Evolutionary conservation across 2,329 filamentous ascomycete species (phyloP), one percentile per base, ranked within the genome.

Genomic region (Coniochaeta hoffmannii): DNA sequence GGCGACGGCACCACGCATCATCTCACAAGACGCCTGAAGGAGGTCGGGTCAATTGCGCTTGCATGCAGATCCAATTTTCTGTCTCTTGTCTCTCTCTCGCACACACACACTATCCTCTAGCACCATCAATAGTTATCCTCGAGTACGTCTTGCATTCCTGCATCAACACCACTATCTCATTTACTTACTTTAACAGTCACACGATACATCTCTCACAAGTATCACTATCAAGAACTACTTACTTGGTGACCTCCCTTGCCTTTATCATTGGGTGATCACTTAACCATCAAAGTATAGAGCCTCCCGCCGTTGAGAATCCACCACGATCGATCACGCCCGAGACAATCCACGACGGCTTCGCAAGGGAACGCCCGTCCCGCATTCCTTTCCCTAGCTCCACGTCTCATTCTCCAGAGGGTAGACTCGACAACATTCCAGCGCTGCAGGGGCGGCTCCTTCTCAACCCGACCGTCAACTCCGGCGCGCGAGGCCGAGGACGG

Each of bases 391-490:
- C 24, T 17, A 14, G 24, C 22, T 46, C 41, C 41, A 28, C 22
- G 12, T 15, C 22, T 46, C 15, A 11, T 7, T 41, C 35, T 41
- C 36, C 17, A 46, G 41, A 46, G 12, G 41, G 17, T 44, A 19
- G 22, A 22, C 22, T 11, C 41, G 24, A 46, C 30, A 12, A 7
- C 41, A 28, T 22, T 41, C 41, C 41, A 46, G 41, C 41, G 41
- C 41, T 46, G 41, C 41, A 46, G 41, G 41, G 41, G 4, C 38
- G 22, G 41, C 41, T 19, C 41, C 41, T 14, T 28, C 41, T 28
- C 57, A 46, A 52, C 61, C 58, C 58, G 57, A 55, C 63, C 61
- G 60, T 62, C 61, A 51, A 34, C 64, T 62, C 60, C 59, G 59
- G 57, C 44, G 53, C 55, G 49, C 28, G 28, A 34, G 52, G 57